Conservation (phyloP, 352 stramenopile species). For the Thalassiosira livingstoniorum region DNA sequence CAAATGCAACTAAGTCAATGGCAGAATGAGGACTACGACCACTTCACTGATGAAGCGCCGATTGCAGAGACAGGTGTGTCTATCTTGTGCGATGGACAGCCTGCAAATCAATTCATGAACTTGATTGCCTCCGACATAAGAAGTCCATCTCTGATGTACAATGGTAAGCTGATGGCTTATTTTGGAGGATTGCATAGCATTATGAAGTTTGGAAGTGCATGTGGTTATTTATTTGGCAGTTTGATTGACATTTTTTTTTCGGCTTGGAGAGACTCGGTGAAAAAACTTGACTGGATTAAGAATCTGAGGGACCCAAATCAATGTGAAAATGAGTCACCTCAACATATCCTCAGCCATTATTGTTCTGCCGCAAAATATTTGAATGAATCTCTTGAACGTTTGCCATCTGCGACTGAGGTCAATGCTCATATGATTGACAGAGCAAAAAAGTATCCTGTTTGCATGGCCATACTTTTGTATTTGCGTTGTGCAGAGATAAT, state of each 20-base stretch:
- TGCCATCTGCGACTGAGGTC: background rate
- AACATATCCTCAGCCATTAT: background rate
- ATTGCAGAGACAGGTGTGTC: background rate
- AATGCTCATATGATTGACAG: background rate
- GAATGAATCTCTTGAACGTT: background rate
- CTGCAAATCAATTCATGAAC: background rate
- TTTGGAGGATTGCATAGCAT: background rate
- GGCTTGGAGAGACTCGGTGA: background rate
- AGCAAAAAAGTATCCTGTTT: slow-evolving; percentile 7
- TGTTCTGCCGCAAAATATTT: slow-evolving; percentile 4
- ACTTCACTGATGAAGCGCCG: background rate
- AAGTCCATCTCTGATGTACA: background rate
- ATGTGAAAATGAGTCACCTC: background rate
- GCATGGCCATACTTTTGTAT: background rate
- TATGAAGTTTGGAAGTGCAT: slow-evolving; percentile 2
- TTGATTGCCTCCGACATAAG: background rate
- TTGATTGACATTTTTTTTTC: background rate
- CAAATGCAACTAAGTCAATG: background rate
- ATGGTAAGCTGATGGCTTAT: background rate
- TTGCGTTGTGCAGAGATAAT: background rate
- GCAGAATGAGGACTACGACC: background rate
- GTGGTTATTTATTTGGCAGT: background rate
- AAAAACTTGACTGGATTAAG: background rate
- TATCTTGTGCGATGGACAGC: slow-evolving; percentile 6
- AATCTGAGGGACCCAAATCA: background rate